Base-by-base conservation (phyloP, 164 flowering plant genomes). In the Stephania cephalantha region DNA sequence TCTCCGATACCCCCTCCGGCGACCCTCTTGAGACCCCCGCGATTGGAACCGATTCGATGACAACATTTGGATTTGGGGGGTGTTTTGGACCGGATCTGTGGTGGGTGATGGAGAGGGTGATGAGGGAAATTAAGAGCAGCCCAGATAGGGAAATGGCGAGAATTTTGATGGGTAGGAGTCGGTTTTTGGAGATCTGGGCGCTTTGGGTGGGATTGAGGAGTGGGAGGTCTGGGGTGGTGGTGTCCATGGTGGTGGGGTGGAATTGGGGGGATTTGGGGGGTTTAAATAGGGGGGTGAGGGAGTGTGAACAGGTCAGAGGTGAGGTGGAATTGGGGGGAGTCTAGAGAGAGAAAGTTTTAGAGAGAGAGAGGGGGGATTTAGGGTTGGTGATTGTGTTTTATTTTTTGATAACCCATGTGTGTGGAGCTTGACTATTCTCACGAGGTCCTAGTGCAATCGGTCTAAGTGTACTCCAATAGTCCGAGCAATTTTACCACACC, bases 1-100 rank as follows among this genome's bases (percentile, higher is more conserved):
- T 91, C 78, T 85, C 90, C 61, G 93, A 91, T 35, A 91, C 93
- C 0, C 96, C 93, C 44, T 82, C 81, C 30, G 82, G 48, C 12
- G 74, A 78, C 52, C 88, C 89, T 45, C 89, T 58, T 17, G 65
- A 58, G n/a, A 58, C 65, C 5, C 6, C 22, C 4, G 22, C 17
- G 22, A 58, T 58, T 58, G 65, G 65, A 7, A 6, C 15, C 5
- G 65, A 58, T 6, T 7, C 65, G 6, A 17, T 20, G 15, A 58
- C 61, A 9, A 11, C 65, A n/a, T 2, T 1, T 5, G 64, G 64
- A 55, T 13, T 13, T 3, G 5, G n/a, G 8, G 7, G 65, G 18
- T 58, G n/a, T 58, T 0, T 20, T 5, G 3, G 7, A 17, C 4
- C 65, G n/a, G 65, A 58, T 58, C 65, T 58, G 20, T 58, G 64